phyloP scores from a whole-genome alignment of 2,329 filamentous ascomycete species.

The Penicillium polonicum region DNA sequence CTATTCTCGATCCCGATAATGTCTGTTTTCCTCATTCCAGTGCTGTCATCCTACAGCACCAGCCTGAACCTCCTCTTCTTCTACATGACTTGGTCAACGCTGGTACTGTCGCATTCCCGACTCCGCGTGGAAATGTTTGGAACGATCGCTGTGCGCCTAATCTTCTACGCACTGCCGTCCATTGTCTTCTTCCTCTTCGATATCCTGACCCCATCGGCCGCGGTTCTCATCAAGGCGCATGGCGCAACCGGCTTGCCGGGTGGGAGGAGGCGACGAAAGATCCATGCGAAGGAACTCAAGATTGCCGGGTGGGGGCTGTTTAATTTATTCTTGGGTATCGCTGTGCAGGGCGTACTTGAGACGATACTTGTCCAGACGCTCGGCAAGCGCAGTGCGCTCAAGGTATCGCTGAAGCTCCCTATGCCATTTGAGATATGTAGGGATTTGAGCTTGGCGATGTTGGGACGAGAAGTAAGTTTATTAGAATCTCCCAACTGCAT shows the following conservation, averaged over 20 bases:
- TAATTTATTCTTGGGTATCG: conserved; percentile 56
- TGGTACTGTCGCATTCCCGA: conserved; percentile 74
- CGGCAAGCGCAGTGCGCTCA: conserved; percentile 55
- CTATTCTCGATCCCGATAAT: conserved; percentile 33
- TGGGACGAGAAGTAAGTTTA: conserved; percentile 57
- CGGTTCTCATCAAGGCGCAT: conserved; percentile 67
- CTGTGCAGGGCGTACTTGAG: conserved; percentile 58
- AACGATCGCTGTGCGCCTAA: conserved; percentile 63
- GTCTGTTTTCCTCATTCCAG: conserved; percentile 30
- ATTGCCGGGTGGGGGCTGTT: conserved; percentile 54
- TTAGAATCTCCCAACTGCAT: not conserved
- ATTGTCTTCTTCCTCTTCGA: conserved; percentile 73
- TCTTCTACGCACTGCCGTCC: conserved; percentile 73
- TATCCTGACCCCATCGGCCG: conserved; percentile 64
- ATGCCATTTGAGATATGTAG: conserved; percentile 62
- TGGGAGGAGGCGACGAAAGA: conserved; percentile 38
- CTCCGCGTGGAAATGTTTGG: conserved; percentile 73
- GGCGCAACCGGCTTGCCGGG: conserved; percentile 53
- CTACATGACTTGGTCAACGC: conserved; percentile 83
- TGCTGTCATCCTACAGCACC: conserved; percentile 67
- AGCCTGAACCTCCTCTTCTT: conserved; percentile 85
- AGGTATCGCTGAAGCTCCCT: conserved; percentile 59
- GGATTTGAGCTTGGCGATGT: conserved; percentile 53
- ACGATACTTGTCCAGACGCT: conserved; percentile 54
- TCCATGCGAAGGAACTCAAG: conserved; percentile 46